phyloP scores from a whole-genome alignment of 2,329 filamentous ascomycete species.

The Calycina herbarum region DNA sequence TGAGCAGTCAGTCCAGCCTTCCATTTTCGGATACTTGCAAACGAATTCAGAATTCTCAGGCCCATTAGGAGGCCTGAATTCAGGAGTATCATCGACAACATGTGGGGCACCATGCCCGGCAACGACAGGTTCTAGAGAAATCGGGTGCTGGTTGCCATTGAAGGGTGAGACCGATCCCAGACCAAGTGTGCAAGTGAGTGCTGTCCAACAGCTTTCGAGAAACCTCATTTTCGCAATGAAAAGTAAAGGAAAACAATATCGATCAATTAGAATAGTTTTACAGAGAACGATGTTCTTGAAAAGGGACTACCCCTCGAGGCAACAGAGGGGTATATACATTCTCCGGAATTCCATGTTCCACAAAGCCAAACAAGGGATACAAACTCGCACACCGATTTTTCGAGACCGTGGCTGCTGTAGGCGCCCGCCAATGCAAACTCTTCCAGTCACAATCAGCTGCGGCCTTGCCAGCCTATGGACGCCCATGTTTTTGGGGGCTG shows the following conservation, averaged over 20 bases:
- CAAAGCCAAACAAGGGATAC: neutral
- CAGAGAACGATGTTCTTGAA: neutral
- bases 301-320: neutral
- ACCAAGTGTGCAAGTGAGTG: conserved; percentile 1
- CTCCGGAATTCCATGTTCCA: neutral
- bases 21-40: conserved; percentile 12
- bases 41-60: conserved; percentile 3
- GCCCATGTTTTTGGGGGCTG: neutral
- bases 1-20: conserved; percentile 10
- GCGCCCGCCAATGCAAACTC: neutral
- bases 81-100: neutral
- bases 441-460: neutral
- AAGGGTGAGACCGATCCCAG: conserved; percentile 5
- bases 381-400: neutral
- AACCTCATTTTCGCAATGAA: conserved; percentile 6
- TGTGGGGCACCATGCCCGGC: neutral
- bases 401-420: neutral
- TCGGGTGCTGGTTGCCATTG: neutral
- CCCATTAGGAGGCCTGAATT: neutral
- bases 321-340: neutral
- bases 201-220: conserved; percentile 3
- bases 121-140: conserved; percentile 6
- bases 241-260: neutral
- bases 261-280: neutral
- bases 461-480: neutral